phyloP scores from a whole-genome alignment of 2,329 filamentous ascomycete species.

The Iodosphaeria phyllophila region DNA sequence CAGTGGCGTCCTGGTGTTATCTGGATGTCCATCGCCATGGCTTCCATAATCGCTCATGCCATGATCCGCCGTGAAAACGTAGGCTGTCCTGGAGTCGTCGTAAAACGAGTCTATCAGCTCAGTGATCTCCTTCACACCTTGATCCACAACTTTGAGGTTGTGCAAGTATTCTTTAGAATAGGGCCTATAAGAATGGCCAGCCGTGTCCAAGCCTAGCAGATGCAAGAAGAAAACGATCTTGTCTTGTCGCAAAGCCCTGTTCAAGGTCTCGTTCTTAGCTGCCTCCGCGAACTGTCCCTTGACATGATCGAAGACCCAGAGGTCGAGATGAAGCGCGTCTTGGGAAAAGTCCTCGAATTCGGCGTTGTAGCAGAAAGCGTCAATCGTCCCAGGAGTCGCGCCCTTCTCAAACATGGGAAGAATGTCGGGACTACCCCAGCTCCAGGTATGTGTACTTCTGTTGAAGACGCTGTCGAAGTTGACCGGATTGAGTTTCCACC shows the following conservation, averaged over 20 bases:
- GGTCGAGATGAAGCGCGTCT: conserved; percentile 64
- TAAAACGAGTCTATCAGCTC: conserved; percentile 76
- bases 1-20: conserved; percentile 88
- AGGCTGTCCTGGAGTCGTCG: conserved; percentile 67
- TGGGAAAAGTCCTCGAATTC: conserved; percentile 83
- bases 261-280: conserved; percentile 55
- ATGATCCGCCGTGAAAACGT: conserved; percentile 93
- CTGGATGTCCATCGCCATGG: conserved; percentile 90
- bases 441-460: conserved; percentile 90
- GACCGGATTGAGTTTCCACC: conserved; percentile 96
- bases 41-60: conserved; percentile 99
- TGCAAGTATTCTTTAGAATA: conserved; percentile 91
- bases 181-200: conserved; percentile 68
- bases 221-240: conserved; percentile 92
- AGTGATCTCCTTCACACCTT: conserved; percentile 71
- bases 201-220: conserved; percentile 78
- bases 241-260: conserved; percentile 56
- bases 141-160: conserved; percentile 87
- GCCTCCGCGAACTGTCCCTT: conserved; percentile 73
- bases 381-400: conserved; percentile 71
- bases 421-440: conserved; percentile 96
- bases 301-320: conserved; percentile 92
- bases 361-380: conserved; percentile 67
- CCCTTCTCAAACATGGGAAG: conserved; percentile 92
- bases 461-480: conserved; percentile 99